Conservation (phyloP, 768 basidiomycete genomes). For the Pisolithus marmoratus region DNA sequence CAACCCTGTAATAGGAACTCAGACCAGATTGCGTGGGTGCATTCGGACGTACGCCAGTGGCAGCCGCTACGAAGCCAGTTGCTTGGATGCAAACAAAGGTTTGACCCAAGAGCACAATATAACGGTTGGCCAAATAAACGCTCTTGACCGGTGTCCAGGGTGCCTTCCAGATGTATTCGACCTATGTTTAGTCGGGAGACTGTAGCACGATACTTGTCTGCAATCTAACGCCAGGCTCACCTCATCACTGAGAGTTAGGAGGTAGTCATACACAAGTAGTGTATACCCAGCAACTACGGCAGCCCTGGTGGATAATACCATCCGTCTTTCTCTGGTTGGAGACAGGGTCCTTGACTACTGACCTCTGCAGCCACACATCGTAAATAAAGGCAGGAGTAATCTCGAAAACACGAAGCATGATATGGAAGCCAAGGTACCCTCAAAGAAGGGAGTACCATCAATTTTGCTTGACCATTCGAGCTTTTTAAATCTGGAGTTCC, state of each 20-base stretch:
- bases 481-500: too few relatives aligned
- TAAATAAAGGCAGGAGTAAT: background rate
- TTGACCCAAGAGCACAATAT: slow-evolving; percentile 1
- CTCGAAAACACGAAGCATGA: background rate
- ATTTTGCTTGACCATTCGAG: too few relatives aligned
- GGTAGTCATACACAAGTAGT: slow-evolving; percentile 3
- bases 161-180: slow-evolving; percentile 7
- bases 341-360: background rate
- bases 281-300: background rate
- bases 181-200: background rate
- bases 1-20: background rate
- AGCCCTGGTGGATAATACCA: background rate
- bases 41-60: background rate
- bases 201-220: background rate
- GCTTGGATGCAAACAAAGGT: slow-evolving; percentile 2
- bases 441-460: too few relatives aligned
- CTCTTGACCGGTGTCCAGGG: slow-evolving; percentile 6
- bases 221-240: background rate
- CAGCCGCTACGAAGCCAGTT: background rate
- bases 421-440: too few relatives aligned
- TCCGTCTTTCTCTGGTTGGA: background rate
- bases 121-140: slow-evolving; percentile 6
- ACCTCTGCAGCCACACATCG: background rate
- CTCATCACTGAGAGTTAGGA: slow-evolving; percentile 4
- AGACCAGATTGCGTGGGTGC: background rate